Evolutionary conservation across 371 early-diverging fungal species (phyloP), one percentile per base, ranked within the genome.

Genomic region (Apophysomyces sp.): DNA sequence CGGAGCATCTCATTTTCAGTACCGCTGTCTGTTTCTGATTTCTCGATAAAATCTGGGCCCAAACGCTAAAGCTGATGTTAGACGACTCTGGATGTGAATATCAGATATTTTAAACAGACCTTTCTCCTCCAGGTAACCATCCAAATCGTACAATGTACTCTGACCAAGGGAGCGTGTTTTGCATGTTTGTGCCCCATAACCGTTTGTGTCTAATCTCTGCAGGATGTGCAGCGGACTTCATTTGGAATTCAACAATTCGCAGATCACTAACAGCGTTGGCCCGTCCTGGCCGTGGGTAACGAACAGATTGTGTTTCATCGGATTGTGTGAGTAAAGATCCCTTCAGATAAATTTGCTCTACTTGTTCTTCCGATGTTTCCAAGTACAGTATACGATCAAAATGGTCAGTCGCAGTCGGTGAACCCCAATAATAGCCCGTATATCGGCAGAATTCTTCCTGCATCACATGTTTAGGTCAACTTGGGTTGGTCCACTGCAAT

Each of bases 101-200:
- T 24, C 49, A 28, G 6, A 15, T 37, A 30, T 16, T 41, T 53
- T 54, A 28, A 4, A 8, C 28, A 57, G 71, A 87, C 86, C 85
- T 81, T 52, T 83, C 51, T 4, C 84, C 86, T 57, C 82, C 78
- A 0, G 89, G 84, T 21, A 86, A 39, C 94, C 94, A 93, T 0
- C 90, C 92, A 67, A 88, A 83, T 21, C 94, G 78, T 9, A 86
- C 86, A 39, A 90, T 84, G 61, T 93, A 93, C 66, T 92, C 92
- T 30, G 78, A 57, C 92, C 94, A 92, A 8, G 92, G 89, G 53
- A 86, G 91, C 40, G 76, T 34, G 16, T 66, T 55, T 52, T 76
- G 66, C 9, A 90, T 55, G 8, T 73, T 60, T 1, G 70, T 57
- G 15, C 56, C 59, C 78, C 81, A 83, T 13, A 88, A 69, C 21